phyloP scores from a whole-genome alignment of 192 early-diverging fungal genomes.

The Gryganskiella cystojenkinii region DNA sequence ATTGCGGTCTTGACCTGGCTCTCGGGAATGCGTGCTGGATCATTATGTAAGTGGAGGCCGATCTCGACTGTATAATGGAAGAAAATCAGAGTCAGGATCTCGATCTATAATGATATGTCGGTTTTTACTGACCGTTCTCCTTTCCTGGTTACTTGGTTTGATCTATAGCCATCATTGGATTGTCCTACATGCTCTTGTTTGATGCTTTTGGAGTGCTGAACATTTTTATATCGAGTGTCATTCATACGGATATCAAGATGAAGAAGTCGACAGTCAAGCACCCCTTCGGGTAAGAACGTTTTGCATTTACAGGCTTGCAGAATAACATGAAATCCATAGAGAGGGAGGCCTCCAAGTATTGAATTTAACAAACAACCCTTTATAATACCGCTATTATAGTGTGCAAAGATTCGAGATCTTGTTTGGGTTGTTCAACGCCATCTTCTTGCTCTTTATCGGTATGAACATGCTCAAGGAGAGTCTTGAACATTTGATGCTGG shows the following conservation, averaged over 20 bases:
- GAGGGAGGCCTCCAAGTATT: no score
- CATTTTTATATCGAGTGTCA: conserved; percentile 61
- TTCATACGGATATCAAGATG: conserved; percentile 53
- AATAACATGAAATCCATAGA: no score
- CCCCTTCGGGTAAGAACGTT: conserved; percentile 61
- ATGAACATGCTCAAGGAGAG: conserved; percentile 70
- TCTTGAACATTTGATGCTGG: conserved; percentile 66
- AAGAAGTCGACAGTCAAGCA: conserved; percentile 58
- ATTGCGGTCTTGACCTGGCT: conserved; percentile 58
- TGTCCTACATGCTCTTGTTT: conserved; percentile 63
- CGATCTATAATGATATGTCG: background rate
- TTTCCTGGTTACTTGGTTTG: background rate
- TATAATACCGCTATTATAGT: conserved; percentile 27
- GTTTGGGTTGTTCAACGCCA: conserved; percentile 60
- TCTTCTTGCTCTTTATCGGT: conserved; percentile 66
- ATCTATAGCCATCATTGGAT: conserved; percentile 56
- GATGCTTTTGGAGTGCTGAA: conserved; percentile 69
- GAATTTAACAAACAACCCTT: no score
- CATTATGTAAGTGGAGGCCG: conserved; percentile 60
- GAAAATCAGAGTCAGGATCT: no score
- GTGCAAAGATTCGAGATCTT: conserved; percentile 64
- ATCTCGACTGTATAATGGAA: no score
- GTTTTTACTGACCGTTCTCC: no score
- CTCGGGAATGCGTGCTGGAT: conserved; percentile 55
- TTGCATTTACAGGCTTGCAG: no score